These are phyloP conservation scores for Metschnikowia kunwiensis DNA, from an alignment of 805 yeast genomes.

Conservation along the genomic window DNA sequence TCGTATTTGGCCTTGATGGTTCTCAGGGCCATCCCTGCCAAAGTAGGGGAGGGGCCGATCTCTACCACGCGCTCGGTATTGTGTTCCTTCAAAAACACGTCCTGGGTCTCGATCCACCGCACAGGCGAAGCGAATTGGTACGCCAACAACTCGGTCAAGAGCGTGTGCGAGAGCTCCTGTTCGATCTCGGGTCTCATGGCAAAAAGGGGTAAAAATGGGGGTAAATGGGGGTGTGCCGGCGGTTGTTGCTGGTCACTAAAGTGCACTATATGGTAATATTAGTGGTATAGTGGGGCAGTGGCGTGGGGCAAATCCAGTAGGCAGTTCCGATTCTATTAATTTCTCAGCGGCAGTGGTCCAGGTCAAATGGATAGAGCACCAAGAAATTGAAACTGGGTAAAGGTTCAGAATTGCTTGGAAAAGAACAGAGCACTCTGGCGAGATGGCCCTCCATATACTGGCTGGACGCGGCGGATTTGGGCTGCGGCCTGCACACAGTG, in stretches of 20 bases:
- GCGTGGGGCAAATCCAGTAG: too few relatives aligned
- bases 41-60: conserved; percentile 97
- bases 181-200: conserved; percentile 89
- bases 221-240: not conserved
- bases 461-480: too few relatives aligned
- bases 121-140: conserved; percentile 99
- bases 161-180: conserved; percentile 94
- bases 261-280: too few relatives aligned
- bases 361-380: too few relatives aligned
- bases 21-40: conserved; percentile 98
- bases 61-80: conserved; percentile 97
- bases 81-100: conserved; percentile 89
- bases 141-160: conserved; percentile 93
- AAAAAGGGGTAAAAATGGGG: not conserved
- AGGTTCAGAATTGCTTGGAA: too few relatives aligned
- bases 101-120: conserved; percentile 99
- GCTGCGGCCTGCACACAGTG: not conserved
- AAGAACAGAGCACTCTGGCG: too few relatives aligned
- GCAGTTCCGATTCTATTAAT: too few relatives aligned
- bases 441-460: too few relatives aligned
- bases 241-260: too few relatives aligned
- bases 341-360: too few relatives aligned
- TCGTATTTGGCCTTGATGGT: conserved; percentile 94
- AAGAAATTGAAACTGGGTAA: too few relatives aligned
- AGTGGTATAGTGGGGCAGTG: too few relatives aligned